Conservation (phyloP, 768 basidiomycete genomes). For the Xanthoconium stramineum region DNA sequence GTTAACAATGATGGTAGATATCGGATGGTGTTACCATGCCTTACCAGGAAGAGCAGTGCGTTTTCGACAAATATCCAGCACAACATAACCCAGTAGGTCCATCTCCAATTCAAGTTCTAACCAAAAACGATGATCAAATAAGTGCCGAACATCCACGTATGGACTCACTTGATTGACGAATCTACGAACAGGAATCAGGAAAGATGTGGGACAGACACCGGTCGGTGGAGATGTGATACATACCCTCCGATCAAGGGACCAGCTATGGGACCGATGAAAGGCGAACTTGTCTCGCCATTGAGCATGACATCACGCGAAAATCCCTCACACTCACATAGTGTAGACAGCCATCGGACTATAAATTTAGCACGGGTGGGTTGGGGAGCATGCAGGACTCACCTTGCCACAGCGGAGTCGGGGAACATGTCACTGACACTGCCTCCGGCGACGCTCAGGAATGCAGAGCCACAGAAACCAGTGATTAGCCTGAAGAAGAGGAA, state of each 20-base stretch:
- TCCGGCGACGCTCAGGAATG: slow-evolving; percentile 62
- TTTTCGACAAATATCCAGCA: slow-evolving; percentile 66
- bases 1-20: neutral
- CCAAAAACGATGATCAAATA: neutral
- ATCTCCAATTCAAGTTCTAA: slow-evolving; percentile 62
- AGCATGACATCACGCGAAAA: neutral
- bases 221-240: slow-evolving; percentile 15
- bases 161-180: slow-evolving; percentile 64
- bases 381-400: slow-evolving; percentile 36
- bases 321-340: slow-evolving; percentile 32
- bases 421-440: slow-evolving; percentile 61
- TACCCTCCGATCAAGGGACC: slow-evolving; percentile 61
- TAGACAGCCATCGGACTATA: slow-evolving; percentile 56
- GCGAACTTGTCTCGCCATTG: slow-evolving; percentile 29
- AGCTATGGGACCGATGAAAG: slow-evolving; percentile 55
- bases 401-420: slow-evolving; percentile 52
- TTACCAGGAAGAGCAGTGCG: slow-evolving; percentile 48
- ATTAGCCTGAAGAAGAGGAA: slow-evolving; percentile 62
- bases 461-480: slow-evolving; percentile 51
- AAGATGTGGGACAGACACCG: neutral
- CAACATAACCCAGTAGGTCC: slow-evolving; percentile 70
- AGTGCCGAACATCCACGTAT: neutral
- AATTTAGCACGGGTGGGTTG: slow-evolving; percentile 5
- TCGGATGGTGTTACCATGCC: slow-evolving; percentile 9
- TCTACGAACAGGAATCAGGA: slow-evolving; percentile 27